Conservation (phyloP, 768 basidiomycete species). For the Candolleomyces efflorescens region DNA sequence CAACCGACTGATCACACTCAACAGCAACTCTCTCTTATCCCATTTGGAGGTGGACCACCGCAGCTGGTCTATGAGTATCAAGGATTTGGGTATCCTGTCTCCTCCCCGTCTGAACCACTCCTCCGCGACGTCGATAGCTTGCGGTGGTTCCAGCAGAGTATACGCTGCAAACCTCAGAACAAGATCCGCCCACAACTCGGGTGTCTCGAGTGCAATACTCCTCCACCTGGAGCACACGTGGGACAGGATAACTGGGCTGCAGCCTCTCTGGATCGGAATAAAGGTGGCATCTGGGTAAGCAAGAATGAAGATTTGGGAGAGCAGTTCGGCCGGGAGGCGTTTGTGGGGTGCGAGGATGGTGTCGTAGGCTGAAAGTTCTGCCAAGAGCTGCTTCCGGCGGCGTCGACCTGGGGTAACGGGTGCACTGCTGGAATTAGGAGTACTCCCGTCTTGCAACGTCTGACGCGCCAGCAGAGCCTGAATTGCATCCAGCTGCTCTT, state of each 20-base stretch:
- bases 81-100: not conserved
- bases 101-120: constrained; percentile 6
- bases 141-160: not conserved
- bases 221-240: constrained; percentile 10
- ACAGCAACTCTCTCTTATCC: not conserved
- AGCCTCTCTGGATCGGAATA: not conserved
- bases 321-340: constrained; percentile 10
- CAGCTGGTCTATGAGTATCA: constrained; percentile 2
- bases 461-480: no score
- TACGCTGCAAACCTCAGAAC: constrained; percentile 2
- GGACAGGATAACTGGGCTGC: constrained; percentile 7
- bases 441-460: no score
- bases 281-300: constrained; percentile 2
- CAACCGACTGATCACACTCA: not conserved
- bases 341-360: constrained; percentile 11
- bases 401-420: not conserved
- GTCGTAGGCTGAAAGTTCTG: constrained; percentile 1
- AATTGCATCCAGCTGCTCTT: not conserved
- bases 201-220: constrained; percentile 7
- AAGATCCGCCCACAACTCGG: constrained; percentile 9
- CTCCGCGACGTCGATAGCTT: not conserved
- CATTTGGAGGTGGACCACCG: no score
- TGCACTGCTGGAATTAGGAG: not conserved
- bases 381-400: constrained; percentile 1
- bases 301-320: constrained; percentile 11